Percentiles rank a stretch among this genome's conserved stretches.
These are phyloP conservation scores for Phaeotremella skinneri DNA, from an alignment of 768 basidiomycete genomes.

Conservation along the genomic window DNA sequence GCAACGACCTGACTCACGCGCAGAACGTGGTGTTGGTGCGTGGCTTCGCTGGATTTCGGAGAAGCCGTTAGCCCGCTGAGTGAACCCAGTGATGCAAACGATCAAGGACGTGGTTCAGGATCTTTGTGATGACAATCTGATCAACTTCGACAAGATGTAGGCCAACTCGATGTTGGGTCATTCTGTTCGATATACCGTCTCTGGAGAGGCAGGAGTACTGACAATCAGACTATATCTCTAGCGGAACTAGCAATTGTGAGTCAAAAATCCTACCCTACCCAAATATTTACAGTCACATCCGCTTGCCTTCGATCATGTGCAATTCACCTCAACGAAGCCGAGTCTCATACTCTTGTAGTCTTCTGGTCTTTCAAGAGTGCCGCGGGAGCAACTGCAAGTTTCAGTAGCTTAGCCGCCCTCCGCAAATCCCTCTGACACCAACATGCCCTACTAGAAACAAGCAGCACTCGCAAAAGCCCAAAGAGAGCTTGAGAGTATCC, in stretches of 20 bases:
- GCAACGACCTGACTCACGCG: constrained; percentile 49
- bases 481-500: constrained; percentile 37
- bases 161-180: constrained; percentile 7
- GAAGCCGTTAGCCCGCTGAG: not conserved
- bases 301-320: not conserved
- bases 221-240: constrained; percentile 7
- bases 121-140: constrained; percentile 79
- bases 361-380: constrained; percentile 96
- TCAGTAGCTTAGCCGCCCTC: not conserved
- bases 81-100: constrained; percentile 66
- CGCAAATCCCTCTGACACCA: constrained; percentile 10
- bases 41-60: not conserved
- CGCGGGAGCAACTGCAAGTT: constrained; percentile 67
- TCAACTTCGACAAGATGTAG: constrained; percentile 79
- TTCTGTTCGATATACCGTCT: constrained; percentile 6
- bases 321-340: not conserved
- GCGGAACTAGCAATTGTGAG: constrained; percentile 86
- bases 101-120: constrained; percentile 89
- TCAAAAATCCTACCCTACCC: constrained; percentile 11
- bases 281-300: not conserved
- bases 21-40: constrained; percentile 80
- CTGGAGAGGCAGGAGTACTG: not conserved
- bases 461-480: constrained; percentile 38
- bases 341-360: constrained; percentile 58
- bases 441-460: constrained; percentile 36